These are phyloP conservation scores for Prinsepia uniflora DNA, from an alignment of 306 rosid species.

Conservation along the genomic window DNA sequence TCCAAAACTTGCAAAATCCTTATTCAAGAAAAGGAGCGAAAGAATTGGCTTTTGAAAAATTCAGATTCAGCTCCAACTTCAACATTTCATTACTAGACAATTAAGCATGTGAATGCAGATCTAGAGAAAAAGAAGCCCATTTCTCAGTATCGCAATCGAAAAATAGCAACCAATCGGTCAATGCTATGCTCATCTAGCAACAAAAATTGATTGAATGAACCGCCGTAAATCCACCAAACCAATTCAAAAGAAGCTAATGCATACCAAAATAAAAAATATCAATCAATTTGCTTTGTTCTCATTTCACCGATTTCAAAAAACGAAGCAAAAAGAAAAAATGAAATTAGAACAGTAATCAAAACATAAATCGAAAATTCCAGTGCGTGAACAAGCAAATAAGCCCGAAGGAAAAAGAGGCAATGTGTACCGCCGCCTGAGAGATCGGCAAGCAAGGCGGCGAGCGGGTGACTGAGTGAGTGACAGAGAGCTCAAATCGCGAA, in stretches of 20 bases:
- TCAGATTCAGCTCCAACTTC: not conserved
- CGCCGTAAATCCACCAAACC: too few relatives aligned
- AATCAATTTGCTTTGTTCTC: too few relatives aligned
- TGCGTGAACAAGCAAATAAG: not conserved
- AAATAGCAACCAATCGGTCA: not conserved
- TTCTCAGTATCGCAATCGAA: not conserved
- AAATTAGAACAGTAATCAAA: not conserved
- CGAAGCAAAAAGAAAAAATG: not conserved
- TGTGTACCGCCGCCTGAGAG: not conserved
- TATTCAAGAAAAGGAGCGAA: not conserved
- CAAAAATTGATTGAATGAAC: not conserved
- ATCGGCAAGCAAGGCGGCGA: not conserved
- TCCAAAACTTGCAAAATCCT: not conserved
- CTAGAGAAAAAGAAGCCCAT: slow-evolving; percentile 10
- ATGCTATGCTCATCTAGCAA: not conserved
- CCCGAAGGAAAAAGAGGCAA: not conserved
- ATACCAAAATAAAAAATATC: not conserved
- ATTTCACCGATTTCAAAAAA: not conserved
- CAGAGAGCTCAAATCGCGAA: slow-evolving; percentile 1
- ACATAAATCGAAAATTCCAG: not conserved
- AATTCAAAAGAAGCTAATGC: not conserved
- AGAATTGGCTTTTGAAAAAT: not conserved
- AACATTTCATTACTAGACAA: not conserved
- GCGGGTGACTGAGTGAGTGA: slow-evolving; percentile 1
- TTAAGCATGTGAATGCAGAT: slow-evolving; percentile 17